These are phyloP conservation scores for Myriosclerotinia curreyana DNA, from an alignment of 2,329 filamentous ascomycete species.

Conservation along the genomic window DNA sequence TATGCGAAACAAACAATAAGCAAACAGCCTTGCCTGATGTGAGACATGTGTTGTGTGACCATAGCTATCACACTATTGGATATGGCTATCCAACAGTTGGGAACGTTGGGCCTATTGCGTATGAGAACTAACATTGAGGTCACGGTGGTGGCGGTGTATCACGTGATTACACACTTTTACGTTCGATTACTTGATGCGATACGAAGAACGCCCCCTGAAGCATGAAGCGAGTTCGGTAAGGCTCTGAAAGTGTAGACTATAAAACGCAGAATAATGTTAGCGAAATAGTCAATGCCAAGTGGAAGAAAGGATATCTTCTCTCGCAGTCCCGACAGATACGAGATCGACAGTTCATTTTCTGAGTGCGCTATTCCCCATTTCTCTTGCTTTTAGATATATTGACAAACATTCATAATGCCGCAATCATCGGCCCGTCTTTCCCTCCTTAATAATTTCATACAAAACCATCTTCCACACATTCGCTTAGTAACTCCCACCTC, in stretches of 20 bases:
- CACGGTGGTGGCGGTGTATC: neutral
- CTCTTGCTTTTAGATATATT: neutral
- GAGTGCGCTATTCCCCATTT: neutral
- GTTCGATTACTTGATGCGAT: neutral
- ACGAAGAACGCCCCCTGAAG: neutral
- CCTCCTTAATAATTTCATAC: neutral
- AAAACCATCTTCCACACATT: conserved; percentile 11
- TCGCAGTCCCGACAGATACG: neutral
- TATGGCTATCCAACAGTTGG: neutral
- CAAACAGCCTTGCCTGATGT: conserved; percentile 13
- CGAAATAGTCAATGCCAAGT: too few relatives aligned
- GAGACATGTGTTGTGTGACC: conserved; percentile 13
- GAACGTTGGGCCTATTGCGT: neutral
- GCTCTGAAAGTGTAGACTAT: neutral
- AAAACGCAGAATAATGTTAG: neutral
- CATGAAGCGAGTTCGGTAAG: neutral
- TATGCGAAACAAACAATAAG: conserved; percentile 7
- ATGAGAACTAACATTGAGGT: neutral
- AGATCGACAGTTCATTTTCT: neutral
- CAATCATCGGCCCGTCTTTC: neutral
- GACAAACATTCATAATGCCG: neutral
- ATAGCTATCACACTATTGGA: neutral
- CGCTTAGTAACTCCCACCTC: conserved; percentile 22
- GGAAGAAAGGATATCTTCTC: neutral
- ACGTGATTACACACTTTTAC: neutral